Conservation (phyloP, 164 flowering plant species). For the grape (Vitis vinifera) region DNA sequence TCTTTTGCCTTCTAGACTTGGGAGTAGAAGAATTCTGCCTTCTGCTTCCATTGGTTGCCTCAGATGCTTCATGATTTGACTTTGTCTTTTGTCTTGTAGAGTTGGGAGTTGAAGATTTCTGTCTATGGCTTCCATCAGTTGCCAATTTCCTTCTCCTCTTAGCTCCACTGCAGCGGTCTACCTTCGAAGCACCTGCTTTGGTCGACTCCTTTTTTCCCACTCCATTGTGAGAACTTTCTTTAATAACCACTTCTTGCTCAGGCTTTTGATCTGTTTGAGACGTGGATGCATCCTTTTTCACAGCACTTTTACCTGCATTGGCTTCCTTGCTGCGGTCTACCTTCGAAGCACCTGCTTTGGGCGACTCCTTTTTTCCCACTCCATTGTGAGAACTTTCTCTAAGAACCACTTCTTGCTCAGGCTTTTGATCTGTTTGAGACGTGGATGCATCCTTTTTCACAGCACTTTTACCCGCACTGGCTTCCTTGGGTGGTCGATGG, state of each 20-base stretch:
- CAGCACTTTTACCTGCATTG: conserved; percentile 4
- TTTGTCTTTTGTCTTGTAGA: conserved; percentile 23
- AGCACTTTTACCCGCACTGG: conserved; percentile 11
- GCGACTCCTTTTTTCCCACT: conserved; percentile 6
- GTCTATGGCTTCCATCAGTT: conserved; percentile 12
- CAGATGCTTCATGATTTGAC: background rate
- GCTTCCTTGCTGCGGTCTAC: too few relatives aligned
- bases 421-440: conserved; percentile 5
- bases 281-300: conserved; percentile 7
- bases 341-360: background rate
- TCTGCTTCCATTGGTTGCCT: conserved; percentile 10
- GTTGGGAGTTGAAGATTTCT: conserved; percentile 13
- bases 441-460: conserved; percentile 7
- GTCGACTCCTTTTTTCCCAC: conserved; percentile 8
- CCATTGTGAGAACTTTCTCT: conserved; percentile 14
- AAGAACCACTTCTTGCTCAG: conserved; percentile 3
- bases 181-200: background rate
- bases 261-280: conserved; percentile 5
- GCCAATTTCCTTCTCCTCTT: background rate
- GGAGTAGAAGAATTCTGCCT: conserved; percentile 11
- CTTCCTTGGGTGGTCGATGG: conserved; percentile 28
- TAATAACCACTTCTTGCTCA: conserved; percentile 3
- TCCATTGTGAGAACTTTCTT: conserved; percentile 14
- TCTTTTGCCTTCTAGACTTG: conserved; percentile 24
- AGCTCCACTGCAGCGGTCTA: background rate